Percentiles rank a stretch among this genome's conserved stretches.
phyloP scores from a whole-genome alignment of 140 eudicot genomes.

The Senecio squalidus region DNA sequence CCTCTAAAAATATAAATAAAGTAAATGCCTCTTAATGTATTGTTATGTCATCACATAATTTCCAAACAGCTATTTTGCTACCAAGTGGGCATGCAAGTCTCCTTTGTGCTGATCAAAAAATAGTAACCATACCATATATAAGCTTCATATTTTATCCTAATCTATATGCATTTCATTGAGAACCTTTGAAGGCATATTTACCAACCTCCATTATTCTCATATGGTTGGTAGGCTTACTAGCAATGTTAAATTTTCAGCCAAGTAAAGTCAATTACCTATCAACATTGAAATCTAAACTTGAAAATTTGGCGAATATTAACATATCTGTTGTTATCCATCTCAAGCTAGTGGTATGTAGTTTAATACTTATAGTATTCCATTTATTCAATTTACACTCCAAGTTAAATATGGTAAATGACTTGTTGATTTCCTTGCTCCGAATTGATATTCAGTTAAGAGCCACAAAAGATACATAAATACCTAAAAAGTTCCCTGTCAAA shows the following conservation, averaged over 20 bases:
- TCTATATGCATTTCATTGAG: slow-evolving; percentile 8
- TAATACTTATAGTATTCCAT: too few species aligned
- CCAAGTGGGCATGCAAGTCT: slow-evolving; percentile 1
- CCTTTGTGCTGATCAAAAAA: slow-evolving; percentile 4
- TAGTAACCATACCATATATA: slow-evolving; percentile 1
- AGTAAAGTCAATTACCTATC: neutral
- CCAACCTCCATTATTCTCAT: slow-evolving; percentile 17
- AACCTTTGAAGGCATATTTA: slow-evolving; percentile 18
- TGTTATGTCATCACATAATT: slow-evolving; percentile 13
- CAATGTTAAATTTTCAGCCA: neutral
- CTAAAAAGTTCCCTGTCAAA: neutral
- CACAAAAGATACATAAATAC: neutral
- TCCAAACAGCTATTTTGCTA: neutral
- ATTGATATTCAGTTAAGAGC: neutral
- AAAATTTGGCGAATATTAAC: slow-evolving; percentile 1
- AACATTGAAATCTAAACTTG: neutral
- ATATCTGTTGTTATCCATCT: slow-evolving; percentile 1
- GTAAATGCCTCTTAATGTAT: neutral
- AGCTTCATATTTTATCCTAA: slow-evolving; percentile 6
- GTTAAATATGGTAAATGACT: too few species aligned
- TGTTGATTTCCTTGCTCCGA: neutral
- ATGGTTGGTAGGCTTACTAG: slow-evolving; percentile 23
- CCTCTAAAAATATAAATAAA: neutral
- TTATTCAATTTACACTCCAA: too few species aligned
- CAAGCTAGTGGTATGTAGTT: neutral